phyloP scores from a whole-genome alignment of 148 eudicot species.

The Fagopyrum homotropicum region DNA sequence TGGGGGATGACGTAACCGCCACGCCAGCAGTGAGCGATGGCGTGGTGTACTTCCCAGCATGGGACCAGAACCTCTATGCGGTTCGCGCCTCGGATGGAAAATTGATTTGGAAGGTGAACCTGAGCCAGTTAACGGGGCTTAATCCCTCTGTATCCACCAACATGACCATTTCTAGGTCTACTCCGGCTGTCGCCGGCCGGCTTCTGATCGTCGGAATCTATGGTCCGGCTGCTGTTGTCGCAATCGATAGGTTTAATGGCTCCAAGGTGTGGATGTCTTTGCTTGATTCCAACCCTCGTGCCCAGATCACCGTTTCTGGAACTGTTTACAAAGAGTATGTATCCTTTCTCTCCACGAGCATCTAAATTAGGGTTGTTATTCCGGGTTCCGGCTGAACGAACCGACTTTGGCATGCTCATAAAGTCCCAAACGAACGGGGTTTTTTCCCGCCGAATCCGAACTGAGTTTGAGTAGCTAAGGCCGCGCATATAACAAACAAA shows the following conservation, averaged over 20 bases:
- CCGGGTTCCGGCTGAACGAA: too few relatives aligned
- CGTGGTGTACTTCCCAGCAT: slow-evolving; percentile 49
- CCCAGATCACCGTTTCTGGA: slow-evolving; percentile 45
- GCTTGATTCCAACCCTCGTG: slow-evolving; percentile 38
- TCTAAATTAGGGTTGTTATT: too few relatives aligned
- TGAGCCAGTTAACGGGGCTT: slow-evolving; percentile 37
- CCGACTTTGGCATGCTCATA: too few relatives aligned
- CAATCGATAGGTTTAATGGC: slow-evolving; percentile 30
- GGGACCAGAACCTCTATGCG: slow-evolving; percentile 60
- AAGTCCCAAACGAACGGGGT: too few relatives aligned
- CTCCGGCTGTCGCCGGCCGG: slow-evolving; percentile 40
- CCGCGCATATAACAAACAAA: too few relatives aligned
- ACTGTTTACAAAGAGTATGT: slow-evolving; percentile 41
- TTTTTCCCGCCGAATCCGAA: too few relatives aligned
- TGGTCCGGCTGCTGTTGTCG: slow-evolving; percentile 57
- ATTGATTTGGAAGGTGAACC: slow-evolving; percentile 44
- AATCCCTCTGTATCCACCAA: slow-evolving; percentile 22
- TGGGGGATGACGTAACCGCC: slow-evolving; percentile 57
- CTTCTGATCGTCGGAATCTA: slow-evolving; percentile 41
- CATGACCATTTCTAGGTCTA: slow-evolving; percentile 42
- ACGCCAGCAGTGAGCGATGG: slow-evolving; percentile 55
- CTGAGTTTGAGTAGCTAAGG: too few relatives aligned
- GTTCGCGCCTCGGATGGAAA: slow-evolving; percentile 39
- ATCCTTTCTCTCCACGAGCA: too few relatives aligned
- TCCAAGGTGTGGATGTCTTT: slow-evolving; percentile 45